Conservation (phyloP, 768 basidiomycete genomes). For the Hortiboletus campestris region DNA sequence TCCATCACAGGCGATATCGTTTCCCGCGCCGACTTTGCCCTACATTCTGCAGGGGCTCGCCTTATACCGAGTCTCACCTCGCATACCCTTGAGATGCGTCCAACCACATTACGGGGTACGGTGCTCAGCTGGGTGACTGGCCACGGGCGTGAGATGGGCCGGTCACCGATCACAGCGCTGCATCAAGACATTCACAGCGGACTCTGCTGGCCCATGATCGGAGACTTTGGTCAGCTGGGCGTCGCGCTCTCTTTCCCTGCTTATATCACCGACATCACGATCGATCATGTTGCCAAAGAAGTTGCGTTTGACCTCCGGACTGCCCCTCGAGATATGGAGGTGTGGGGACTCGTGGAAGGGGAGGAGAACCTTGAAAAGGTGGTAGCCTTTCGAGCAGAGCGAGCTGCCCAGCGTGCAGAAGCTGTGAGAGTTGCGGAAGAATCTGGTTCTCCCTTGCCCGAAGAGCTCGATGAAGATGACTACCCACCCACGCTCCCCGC, state of each 20-base stretch:
- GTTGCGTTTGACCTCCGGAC: slow-evolving; percentile 77
- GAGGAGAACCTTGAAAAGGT: slow-evolving; percentile 65
- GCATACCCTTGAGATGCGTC: slow-evolving; percentile 67
- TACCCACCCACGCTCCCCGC: slow-evolving; percentile 51
- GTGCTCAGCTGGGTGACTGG: slow-evolving; percentile 60
- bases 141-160: slow-evolving; percentile 62
- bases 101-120: slow-evolving; percentile 46
- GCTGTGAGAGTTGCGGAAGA: slow-evolving; percentile 34
- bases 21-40: slow-evolving; percentile 80
- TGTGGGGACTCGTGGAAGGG: slow-evolving; percentile 89
- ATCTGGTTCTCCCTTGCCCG: slow-evolving; percentile 16
- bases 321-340: slow-evolving; percentile 84
- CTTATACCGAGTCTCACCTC: slow-evolving; percentile 84
- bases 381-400: slow-evolving; percentile 50
- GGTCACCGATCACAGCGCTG: slow-evolving; percentile 82
- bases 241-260: slow-evolving; percentile 69
- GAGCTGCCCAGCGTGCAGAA: slow-evolving; percentile 35
- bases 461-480: slow-evolving; percentile 33
- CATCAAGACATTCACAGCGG: slow-evolving; percentile 83
- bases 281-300: slow-evolving; percentile 86
- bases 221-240: slow-evolving; percentile 76
- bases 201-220: slow-evolving; percentile 91
- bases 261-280: slow-evolving; percentile 63
- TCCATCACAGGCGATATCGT: slow-evolving; percentile 74
- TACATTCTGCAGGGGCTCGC: slow-evolving; percentile 77